Percentiles rank a stretch among this genome's conserved stretches.
Evolutionary conservation across 495 filamentous ascomycete genomes (phyloP).

Genomic region (Lophiostoma macrostomum): DNA sequence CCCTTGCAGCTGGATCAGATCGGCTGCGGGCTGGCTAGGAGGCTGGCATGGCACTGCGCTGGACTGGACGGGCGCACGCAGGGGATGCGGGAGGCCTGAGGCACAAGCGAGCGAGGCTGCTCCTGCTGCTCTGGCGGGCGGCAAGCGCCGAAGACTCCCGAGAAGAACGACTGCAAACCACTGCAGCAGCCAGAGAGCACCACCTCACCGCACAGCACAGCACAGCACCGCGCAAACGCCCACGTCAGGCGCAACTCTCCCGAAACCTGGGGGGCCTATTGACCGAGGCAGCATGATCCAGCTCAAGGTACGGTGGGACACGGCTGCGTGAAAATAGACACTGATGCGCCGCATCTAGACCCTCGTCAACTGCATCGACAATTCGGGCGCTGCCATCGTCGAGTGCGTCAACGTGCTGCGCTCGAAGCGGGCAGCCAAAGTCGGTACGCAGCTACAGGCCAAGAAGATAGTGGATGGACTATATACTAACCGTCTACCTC

Average conservation of each 20-base stretch:
- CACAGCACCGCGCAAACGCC: background rate
- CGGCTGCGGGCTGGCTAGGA: background rate
- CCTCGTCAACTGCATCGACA: conserved; percentile 99
- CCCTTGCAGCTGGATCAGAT: conserved; percentile 7
- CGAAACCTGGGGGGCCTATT: no score
- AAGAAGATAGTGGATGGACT: background rate
- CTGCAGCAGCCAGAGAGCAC: no score
- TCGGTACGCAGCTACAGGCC: conserved; percentile 60
- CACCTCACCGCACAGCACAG: conserved; percentile 4
- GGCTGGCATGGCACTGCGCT: background rate
- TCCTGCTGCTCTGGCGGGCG: no score
- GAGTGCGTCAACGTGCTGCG: conserved; percentile 91
- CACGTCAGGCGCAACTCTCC: no score
- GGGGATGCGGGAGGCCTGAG: background rate
- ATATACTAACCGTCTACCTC: background rate
- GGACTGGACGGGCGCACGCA: background rate
- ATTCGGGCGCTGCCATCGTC: conserved; percentile 95
- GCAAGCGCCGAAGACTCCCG: no score
- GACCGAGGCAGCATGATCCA: conserved; percentile 84
- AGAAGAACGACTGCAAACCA: no score
- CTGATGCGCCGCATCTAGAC: conserved; percentile 56
- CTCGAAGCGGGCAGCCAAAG: conserved; percentile 83
- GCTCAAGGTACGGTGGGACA: conserved; percentile 68
- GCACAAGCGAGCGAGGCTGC: no score
- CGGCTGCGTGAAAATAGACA: background rate